Evolutionary conservation across 2,329 filamentous ascomycete species (phyloP), one percentile per base, ranked within the genome.

Genomic region (Fusarium lyarnte): DNA sequence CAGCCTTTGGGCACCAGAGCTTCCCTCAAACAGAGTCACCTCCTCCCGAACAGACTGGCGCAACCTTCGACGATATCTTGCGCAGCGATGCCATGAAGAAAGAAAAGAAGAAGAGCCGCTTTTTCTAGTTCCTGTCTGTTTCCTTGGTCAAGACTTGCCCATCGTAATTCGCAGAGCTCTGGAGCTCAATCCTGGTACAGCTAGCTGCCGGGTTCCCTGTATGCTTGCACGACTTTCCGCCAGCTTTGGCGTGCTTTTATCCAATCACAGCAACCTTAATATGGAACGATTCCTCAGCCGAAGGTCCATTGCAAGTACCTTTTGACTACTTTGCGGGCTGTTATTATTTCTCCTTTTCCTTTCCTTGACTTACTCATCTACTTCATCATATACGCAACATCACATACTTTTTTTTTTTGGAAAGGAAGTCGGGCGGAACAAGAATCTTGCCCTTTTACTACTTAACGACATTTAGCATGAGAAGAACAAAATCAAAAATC

Each of bases 21-120:
- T 69, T 54, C 25, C 51, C 64, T 31, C 71, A 73, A 46, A 66
- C 63, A 25, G 74, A 77, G 16, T 76, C 74, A 13, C 61, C 75
- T 5, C 72, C 73, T 27, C 69, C 74, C 9, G 69, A 77, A 13
- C 73, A 70, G 27, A 76, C 80, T 16, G 81, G 83, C 6, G 80
- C 82, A 33, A 87, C 85, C 1, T 87, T 87, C 75, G 85, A 87
- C 69, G 85, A 87, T 53, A 87, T 87, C 39, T 77, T 87, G 29
- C 81, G 66, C n/a, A 74, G 72, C 16, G 72, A 81, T 45, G 73
- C 75, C 13, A 79, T 80, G 69, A 81, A 81, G 66, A 81, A 80
- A 68, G 60, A 76, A 38, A 83, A 84, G 80, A 84, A 83, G 76
- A 84, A 83, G 79, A 79, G 79, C 53, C 78, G 82, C 52, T 84